Evolutionary conservation across 179 eudicot genomes (phyloP).

Genomic region (Spinacia oleracea): DNA sequence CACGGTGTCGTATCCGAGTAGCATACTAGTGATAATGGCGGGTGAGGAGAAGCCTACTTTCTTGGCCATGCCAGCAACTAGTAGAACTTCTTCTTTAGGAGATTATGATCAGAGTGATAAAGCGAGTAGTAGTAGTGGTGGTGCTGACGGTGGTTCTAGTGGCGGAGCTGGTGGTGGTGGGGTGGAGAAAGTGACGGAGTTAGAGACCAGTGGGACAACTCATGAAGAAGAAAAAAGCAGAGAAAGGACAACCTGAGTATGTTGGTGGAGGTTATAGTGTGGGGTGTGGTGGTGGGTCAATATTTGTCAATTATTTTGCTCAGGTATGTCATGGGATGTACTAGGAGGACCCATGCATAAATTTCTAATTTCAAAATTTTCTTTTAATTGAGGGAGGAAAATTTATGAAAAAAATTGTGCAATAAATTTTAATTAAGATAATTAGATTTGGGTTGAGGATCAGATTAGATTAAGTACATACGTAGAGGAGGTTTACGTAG

Average conservation of each 20-base stretch:
- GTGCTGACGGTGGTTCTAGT: background rate
- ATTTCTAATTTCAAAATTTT: background rate
- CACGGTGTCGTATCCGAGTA: constrained; percentile 26
- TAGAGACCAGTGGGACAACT: background rate
- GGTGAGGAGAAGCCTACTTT: constrained; percentile 60
- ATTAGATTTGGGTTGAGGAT: background rate
- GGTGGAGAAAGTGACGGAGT: background rate
- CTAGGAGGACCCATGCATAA: background rate
- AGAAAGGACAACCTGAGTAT: background rate
- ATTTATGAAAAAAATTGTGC: background rate
- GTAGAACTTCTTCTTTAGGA: constrained; percentile 39
- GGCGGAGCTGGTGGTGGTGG: background rate
- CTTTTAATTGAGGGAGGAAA: background rate
- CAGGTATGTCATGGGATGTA: constrained; percentile 12
- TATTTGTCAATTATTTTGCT: constrained; percentile 9
- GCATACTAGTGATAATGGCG: constrained; percentile 62
- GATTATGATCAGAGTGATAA: constrained; percentile 10
- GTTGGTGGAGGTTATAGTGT: background rate
- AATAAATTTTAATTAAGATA: background rate
- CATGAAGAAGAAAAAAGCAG: background rate
- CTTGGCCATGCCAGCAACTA: constrained; percentile 55
- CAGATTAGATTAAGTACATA: constrained; percentile 8
- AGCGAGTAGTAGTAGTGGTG: background rate
- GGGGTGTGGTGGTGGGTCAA: constrained; percentile 9
- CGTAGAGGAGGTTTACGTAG: background rate